Conservation (phyloP, 2,329 filamentous ascomycete species). For the Leptoxyphium fumago region DNA sequence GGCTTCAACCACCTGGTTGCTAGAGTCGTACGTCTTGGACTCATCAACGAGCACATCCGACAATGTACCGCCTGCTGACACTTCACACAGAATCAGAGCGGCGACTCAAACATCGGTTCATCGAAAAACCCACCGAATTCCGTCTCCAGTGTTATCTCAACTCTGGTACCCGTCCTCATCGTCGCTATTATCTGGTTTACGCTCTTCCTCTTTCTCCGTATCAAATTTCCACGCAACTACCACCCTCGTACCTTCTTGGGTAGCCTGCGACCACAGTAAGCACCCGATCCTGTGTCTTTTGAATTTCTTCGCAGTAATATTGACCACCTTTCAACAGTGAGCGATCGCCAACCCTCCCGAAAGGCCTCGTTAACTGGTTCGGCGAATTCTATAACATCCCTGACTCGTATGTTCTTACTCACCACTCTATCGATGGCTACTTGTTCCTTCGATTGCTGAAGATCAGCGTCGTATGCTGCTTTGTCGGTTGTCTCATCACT, state of each 20-base stretch:
- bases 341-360: constrained; percentile 24
- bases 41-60: not conserved
- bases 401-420: constrained; percentile 71
- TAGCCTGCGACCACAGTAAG: constrained; percentile 25
- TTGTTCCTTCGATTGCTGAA: constrained; percentile 81
- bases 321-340: constrained; percentile 14
- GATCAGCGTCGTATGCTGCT: constrained; percentile 60
- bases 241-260: constrained; percentile 30
- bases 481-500: constrained; percentile 70
- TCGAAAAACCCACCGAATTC: constrained; percentile 11
- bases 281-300: not conserved
- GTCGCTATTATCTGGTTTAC: constrained; percentile 20
- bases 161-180: constrained; percentile 20
- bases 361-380: constrained; percentile 26
- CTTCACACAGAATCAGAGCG: constrained; percentile 4
- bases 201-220: constrained; percentile 28
- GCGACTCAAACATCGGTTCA: constrained; percentile 15
- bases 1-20: not conserved
- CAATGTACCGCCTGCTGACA: not conserved
- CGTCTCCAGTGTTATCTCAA: constrained; percentile 20
- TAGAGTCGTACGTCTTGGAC: not conserved
- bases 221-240: constrained; percentile 30
- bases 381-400: constrained; percentile 37
- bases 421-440: constrained; percentile 85
- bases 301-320: not conserved